phyloP scores from a whole-genome alignment of 2,329 filamentous ascomycete genomes.

The Bipolaris sorokiniana region DNA sequence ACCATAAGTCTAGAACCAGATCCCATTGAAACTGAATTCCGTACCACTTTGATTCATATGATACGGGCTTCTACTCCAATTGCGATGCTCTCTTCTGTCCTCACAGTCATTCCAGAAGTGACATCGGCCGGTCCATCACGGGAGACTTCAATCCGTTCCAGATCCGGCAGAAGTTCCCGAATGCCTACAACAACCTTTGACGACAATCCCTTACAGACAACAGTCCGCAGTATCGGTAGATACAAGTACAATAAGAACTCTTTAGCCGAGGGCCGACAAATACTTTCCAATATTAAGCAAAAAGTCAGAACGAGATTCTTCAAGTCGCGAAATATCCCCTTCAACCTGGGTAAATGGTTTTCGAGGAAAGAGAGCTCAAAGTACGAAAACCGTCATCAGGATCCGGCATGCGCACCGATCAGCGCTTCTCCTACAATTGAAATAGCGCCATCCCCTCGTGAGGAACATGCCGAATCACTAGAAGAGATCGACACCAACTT shows the following conservation, averaged over 20 bases:
- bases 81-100: conserved; percentile 24
- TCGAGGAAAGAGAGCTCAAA: background rate
- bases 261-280: background rate
- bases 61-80: conserved; percentile 28
- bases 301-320: background rate
- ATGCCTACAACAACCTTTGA: background rate
- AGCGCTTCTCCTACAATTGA: background rate
- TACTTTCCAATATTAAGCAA: background rate
- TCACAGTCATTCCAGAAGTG: conserved; percentile 24
- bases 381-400: background rate
- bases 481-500: background rate
- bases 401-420: background rate
- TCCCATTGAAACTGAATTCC: conserved; percentile 23
- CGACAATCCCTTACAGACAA: background rate
- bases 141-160: conserved; percentile 14
- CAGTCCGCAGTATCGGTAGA: background rate
- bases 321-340: background rate
- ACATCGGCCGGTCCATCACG: conserved; percentile 19
- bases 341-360: background rate
- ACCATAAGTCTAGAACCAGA: conserved; percentile 26
- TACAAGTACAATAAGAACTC: background rate
- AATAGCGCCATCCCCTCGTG: background rate
- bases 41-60: conserved; percentile 25
- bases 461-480: background rate
- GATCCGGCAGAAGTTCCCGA: background rate